Percentiles rank a stretch among this genome's conserved stretches.
phyloP scores from a whole-genome alignment of 2,329 filamentous ascomycete genomes.

The Penicillium sp. region DNA sequence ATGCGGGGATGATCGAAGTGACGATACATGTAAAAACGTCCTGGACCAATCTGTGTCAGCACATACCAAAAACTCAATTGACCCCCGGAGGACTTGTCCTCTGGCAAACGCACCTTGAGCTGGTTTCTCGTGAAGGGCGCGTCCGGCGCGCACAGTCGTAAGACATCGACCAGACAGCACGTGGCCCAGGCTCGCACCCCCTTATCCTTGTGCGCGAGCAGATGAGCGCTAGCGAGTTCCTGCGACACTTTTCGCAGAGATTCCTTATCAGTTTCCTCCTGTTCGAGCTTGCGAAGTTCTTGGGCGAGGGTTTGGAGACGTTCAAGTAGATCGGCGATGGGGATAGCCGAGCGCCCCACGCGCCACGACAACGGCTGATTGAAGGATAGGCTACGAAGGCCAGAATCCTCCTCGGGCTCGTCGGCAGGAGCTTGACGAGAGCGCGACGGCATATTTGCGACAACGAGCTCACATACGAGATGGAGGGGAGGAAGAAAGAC shows the following conservation, averaged over 20 bases:
- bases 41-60: constrained; percentile 46
- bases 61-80: not conserved
- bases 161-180: constrained; percentile 87
- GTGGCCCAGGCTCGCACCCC: constrained; percentile 88
- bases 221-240: constrained; percentile 76
- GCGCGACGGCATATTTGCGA: constrained; percentile 44
- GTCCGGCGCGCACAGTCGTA: constrained; percentile 89
- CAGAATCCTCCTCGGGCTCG: constrained; percentile 38
- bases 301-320: constrained; percentile 77
- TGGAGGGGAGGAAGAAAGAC: constrained; percentile 14
- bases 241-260: constrained; percentile 82
- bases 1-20: constrained; percentile 75
- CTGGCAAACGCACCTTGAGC: constrained; percentile 67
- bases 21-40: constrained; percentile 93
- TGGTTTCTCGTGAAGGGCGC: constrained; percentile 89
- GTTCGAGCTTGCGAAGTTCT: constrained; percentile 82
- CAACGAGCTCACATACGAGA: constrained; percentile 22
- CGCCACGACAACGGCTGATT: constrained; percentile 86
- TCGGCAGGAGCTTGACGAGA: constrained; percentile 39
- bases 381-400: constrained; percentile 63
- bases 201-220: constrained; percentile 87
- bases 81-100: not conserved
- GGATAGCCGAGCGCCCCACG: constrained; percentile 78
- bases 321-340: constrained; percentile 75
- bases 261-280: constrained; percentile 79